Evolutionary conservation across 2,329 filamentous ascomycete genomes (phyloP).

Genomic region (Penicillium sp.): DNA sequence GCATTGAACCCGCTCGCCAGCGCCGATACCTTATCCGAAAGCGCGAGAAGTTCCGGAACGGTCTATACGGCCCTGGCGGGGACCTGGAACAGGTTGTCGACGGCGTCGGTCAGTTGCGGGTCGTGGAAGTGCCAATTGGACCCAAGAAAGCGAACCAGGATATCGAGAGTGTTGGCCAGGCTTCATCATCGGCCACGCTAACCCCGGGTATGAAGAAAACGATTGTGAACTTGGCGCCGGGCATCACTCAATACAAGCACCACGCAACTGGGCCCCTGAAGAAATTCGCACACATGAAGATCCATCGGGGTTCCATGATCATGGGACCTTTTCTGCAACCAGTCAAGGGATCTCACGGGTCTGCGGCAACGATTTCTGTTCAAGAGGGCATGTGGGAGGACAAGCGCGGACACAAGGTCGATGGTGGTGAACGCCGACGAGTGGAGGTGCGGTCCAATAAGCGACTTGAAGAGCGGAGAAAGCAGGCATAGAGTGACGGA

Average conservation of each 20-base stretch:
- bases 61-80: constrained; percentile 72
- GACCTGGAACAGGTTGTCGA: constrained; percentile 69
- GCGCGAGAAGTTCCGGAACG: constrained; percentile 76
- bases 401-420: constrained; percentile 79
- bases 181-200: constrained; percentile 48
- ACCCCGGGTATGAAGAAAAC: constrained; percentile 53
- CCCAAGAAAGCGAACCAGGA: constrained; percentile 25
- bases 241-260: constrained; percentile 52
- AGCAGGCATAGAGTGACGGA: constrained; percentile 35
- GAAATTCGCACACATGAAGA: constrained; percentile 59
- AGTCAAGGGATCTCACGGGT: constrained; percentile 55
- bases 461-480: constrained; percentile 70
- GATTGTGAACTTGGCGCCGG: constrained; percentile 55
- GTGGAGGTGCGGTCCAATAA: constrained; percentile 84
- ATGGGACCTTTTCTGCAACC: constrained; percentile 67
- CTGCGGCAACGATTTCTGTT: constrained; percentile 60
- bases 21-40: constrained; percentile 81
- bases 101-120: constrained; percentile 53
- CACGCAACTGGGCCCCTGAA: constrained; percentile 42
- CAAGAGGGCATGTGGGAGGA: constrained; percentile 93
- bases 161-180: constrained; percentile 22
- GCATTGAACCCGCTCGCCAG: constrained; percentile 76
- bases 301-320: constrained; percentile 64
- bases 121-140: constrained; percentile 50
- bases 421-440: constrained; percentile 87